Conservation (phyloP, 2,329 filamentous ascomycete genomes). For the Scleromitrula shiraiana region DNA sequence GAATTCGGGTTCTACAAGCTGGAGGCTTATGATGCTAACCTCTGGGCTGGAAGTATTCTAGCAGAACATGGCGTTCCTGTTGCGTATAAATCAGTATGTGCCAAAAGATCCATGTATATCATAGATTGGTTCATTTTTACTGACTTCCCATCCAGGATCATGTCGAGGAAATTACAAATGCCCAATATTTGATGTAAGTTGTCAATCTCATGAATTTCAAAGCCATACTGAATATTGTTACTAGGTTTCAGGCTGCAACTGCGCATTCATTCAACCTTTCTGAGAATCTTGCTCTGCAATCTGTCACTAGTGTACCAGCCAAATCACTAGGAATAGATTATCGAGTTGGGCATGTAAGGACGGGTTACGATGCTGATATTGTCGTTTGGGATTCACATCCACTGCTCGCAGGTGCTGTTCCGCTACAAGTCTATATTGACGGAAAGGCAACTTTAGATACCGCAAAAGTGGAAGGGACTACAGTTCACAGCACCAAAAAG, state of each 20-base stretch:
- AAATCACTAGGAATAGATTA: slow-evolving; percentile 35
- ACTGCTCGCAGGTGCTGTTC: slow-evolving; percentile 37
- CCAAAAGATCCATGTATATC: not conserved
- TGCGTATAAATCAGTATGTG: slow-evolving; percentile 35
- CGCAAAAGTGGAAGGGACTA: slow-evolving; percentile 27
- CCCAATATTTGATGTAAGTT: slow-evolving; percentile 34
- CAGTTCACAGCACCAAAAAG: slow-evolving; percentile 10
- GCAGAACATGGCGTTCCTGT: slow-evolving; percentile 34
- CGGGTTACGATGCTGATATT: slow-evolving; percentile 43
- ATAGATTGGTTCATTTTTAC: not conserved
- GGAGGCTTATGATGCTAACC: slow-evolving; percentile 35
- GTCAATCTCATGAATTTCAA: not conserved
- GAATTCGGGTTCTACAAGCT: slow-evolving; percentile 36
- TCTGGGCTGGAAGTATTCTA: slow-evolving; percentile 35
- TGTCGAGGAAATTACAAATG: slow-evolving; percentile 28
- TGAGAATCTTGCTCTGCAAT: slow-evolving; percentile 34
- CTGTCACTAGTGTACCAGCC: slow-evolving; percentile 40
- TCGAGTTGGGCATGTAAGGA: slow-evolving; percentile 36
- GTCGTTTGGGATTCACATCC: slow-evolving; percentile 43
- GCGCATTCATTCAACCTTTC: slow-evolving; percentile 37
- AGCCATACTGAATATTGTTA: not conserved
- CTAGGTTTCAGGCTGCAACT: slow-evolving; percentile 33
- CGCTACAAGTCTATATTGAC: slow-evolving; percentile 41
- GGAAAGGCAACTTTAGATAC: slow-evolving; percentile 33
- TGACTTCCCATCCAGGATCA: slow-evolving; percentile 29